Conservation (phyloP, 176 grass and related monocot species). For the Raddia guianensis region DNA sequence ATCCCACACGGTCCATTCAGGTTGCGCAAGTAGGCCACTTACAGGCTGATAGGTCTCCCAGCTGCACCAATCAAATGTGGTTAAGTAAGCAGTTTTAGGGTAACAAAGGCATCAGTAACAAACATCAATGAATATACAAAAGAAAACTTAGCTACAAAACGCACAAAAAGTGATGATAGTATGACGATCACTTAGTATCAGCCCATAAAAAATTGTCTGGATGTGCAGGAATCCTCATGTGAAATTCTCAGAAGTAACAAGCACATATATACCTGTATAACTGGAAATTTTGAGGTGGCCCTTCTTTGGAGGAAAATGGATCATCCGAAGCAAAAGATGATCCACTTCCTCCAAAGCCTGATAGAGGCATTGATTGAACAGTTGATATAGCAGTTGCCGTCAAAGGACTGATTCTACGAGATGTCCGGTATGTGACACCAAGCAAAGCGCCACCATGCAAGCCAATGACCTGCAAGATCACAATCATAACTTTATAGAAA, state of each 20-base stretch:
- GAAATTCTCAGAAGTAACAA: constrained; percentile 21
- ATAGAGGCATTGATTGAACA: constrained; percentile 90
- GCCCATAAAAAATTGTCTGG: constrained; percentile 23
- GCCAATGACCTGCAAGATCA: constrained; percentile 78
- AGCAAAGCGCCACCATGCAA: constrained; percentile 98
- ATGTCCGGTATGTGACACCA: constrained; percentile 93
- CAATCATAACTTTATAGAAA: constrained; percentile 23
- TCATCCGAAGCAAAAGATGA: constrained; percentile 84
- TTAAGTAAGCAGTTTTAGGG: constrained; percentile 28
- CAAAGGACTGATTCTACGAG: constrained; percentile 88
- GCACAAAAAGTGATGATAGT: constrained; percentile 10
- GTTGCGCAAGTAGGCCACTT: constrained; percentile 84
- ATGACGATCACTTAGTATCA: neutral
- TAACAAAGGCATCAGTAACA: constrained; percentile 24
- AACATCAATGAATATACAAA: constrained; percentile 21
- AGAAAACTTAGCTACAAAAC: neutral
- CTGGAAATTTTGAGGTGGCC: constrained; percentile 92
- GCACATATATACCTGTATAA: constrained; percentile 82
- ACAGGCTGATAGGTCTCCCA: constrained; percentile 99
- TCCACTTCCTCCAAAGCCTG: constrained; percentile 81
- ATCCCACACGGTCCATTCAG: constrained; percentile 96
- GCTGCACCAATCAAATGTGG: constrained; percentile 58
- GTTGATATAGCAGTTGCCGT: constrained; percentile 90
- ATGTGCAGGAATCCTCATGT: neutral
- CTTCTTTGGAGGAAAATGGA: constrained; percentile 79